These are phyloP conservation scores for Gossypium schwendimanii DNA, from an alignment of 441 rosid species.

Conservation along the genomic window DNA sequence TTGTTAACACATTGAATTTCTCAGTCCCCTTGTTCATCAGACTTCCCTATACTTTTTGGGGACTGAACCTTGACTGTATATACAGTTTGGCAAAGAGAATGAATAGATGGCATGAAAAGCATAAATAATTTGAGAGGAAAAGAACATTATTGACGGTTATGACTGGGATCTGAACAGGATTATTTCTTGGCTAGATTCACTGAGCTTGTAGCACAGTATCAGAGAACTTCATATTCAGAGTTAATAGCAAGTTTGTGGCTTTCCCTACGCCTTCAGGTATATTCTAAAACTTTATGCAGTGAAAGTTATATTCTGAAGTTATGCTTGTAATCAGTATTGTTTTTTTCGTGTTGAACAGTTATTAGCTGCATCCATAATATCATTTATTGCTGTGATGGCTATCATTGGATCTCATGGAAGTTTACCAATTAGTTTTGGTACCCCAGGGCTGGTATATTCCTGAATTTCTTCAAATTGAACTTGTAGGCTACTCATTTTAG, in stretches of 20 bases:
- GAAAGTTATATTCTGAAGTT: conserved; percentile 7
- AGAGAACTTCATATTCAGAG: conserved; percentile 80
- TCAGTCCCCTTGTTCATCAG: background rate
- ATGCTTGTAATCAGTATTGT: background rate
- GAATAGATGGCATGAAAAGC: background rate
- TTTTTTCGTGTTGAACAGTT: conserved; percentile 39
- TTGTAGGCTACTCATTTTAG: background rate
- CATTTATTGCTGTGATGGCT: conserved; percentile 76
- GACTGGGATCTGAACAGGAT: conserved; percentile 40
- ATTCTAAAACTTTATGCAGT: background rate
- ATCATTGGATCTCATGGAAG: conserved; percentile 65
- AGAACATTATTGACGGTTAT: background rate
- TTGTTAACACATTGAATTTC: background rate
- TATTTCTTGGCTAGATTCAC: conserved; percentile 55
- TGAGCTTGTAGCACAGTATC: conserved; percentile 59
- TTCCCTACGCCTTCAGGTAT: conserved; percentile 95
- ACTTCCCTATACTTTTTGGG: background rate
- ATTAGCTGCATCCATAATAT: conserved; percentile 65
- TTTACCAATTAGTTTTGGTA: conserved; percentile 70
- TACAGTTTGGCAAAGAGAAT: background rate
- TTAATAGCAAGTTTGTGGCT: conserved; percentile 88
- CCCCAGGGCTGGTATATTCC: conserved; percentile 79
- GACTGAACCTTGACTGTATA: background rate
- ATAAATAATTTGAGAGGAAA: background rate
- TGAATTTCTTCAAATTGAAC: conserved; percentile 2